Base-by-base conservation (phyloP, 352 stramenopile genomes). In the Pythium angustatum region DNA sequence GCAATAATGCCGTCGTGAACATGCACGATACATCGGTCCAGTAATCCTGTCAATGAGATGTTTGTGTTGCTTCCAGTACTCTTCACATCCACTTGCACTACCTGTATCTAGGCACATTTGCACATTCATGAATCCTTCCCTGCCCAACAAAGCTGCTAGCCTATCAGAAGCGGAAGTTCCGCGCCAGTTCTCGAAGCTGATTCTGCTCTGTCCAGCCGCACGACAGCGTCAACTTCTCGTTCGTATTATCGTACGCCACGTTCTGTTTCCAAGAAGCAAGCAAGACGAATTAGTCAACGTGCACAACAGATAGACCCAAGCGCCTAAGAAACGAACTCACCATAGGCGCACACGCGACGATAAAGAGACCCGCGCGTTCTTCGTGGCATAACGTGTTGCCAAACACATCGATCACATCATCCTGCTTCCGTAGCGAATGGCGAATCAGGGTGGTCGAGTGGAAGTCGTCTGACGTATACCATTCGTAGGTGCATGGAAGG, bases 321-420 rank as follows among this genome's bases (percentile, higher is more conserved):
- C n/a, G n/a, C n/a, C n/a, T n/a, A n/a, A n/a, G n/a, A n/a, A n/a
- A n/a, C 34, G 48, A 15, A 72, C 81, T 26, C 76, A 94, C 85
- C 77, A 94, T 91, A 0, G 83, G 83, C 28, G 74, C 72, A 0
- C 57, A 56, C 0, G 74, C 85, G 17, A 91, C 79, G 34, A 88
- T 75, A 52, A 88, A 85, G 3, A 91, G 58, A 1, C 85, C 83
- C 3, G 82, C 67, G 10, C 85, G 85, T 47, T 94, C 85, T 77
- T 94, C 83, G 22, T 89, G 81, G 24, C 57, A 78, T 10, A 94
- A 59, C 17, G 74, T 69, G 44, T 73, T 85, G 27, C 83, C 85
- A 68, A 94, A 94, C 22, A 94, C 24, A n/a, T 87, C 75, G 6
- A 58, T 14, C 15, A 90, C 69, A 5, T 73, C 62, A n/a, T 87